These are phyloP conservation scores for Rutstroemia sydowiana DNA, from an alignment of 2,329 filamentous ascomycete species.

Conservation along the genomic window DNA sequence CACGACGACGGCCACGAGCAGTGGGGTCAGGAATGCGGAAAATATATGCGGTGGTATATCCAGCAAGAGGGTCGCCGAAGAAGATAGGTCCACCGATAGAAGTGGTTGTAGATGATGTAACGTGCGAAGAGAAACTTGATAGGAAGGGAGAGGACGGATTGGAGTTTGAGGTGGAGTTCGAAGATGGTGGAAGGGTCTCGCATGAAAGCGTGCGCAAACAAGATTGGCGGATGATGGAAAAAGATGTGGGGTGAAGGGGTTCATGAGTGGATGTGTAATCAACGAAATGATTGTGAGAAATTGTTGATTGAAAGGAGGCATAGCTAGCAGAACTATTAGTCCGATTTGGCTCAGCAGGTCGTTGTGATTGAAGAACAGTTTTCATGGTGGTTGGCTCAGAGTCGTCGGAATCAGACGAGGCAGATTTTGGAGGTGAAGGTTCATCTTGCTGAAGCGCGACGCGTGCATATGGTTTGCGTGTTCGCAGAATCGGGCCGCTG, in stretches of 20 bases:
- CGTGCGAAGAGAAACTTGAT: constrained; percentile 29
- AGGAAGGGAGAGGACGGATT: constrained; percentile 36
- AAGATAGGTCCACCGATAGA: constrained; percentile 60
- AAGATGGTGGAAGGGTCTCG: constrained; percentile 52
- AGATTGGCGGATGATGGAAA: constrained; percentile 58
- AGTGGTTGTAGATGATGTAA: constrained; percentile 36
- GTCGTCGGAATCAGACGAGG: constrained; percentile 23
- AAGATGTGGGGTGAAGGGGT: constrained; percentile 52
- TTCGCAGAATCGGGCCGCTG: constrained; percentile 49
- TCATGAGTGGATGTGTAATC: constrained; percentile 65
- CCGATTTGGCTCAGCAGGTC: constrained; percentile 11
- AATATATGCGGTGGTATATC: constrained; percentile 64
- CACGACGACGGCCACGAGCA: constrained; percentile 59
- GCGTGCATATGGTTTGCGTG: constrained; percentile 51
- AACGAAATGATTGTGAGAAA: constrained; percentile 54
- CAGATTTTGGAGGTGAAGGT: constrained; percentile 25
- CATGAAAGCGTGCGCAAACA: constrained; percentile 60
- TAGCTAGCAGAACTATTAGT: constrained; percentile 23
- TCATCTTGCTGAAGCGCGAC: constrained; percentile 37
- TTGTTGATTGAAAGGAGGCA: constrained; percentile 38
- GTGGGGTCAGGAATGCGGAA: constrained; percentile 63
- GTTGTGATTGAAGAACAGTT: constrained; percentile 10
- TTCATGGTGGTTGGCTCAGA: constrained; percentile 20
- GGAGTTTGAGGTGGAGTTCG: constrained; percentile 31
- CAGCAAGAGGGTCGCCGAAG: constrained; percentile 57